These are phyloP conservation scores for Linderniella brevidens DNA, from an alignment of 257 asterid species.

Conservation along the genomic window DNA sequence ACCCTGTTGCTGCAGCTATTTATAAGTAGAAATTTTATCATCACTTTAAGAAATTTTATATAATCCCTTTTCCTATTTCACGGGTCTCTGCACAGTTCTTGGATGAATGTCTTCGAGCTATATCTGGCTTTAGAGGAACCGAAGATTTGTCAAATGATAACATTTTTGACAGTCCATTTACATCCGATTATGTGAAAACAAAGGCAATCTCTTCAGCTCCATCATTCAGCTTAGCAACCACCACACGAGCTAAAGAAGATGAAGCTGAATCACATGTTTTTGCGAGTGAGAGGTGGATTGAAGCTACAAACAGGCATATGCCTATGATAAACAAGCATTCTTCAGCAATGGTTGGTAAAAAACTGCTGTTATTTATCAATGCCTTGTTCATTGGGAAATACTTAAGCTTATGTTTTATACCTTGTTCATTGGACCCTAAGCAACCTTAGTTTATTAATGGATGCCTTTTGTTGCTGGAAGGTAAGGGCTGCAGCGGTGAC, in stretches of 20 bases:
- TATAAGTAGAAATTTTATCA: too few species aligned
- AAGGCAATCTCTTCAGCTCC: slow-evolving; percentile 95
- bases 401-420: too few species aligned
- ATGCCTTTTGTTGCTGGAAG: slow-evolving; percentile 19
- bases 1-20: too few species aligned
- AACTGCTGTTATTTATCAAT: slow-evolving; percentile 1
- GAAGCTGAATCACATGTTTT: slow-evolving; percentile 23
- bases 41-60: too few species aligned
- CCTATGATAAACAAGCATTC: slow-evolving; percentile 55
- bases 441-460: too few species aligned
- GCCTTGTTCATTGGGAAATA: too few species aligned
- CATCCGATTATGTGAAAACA: slow-evolving; percentile 58
- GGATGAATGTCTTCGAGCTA: slow-evolving; percentile 94
- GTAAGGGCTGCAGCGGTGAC: slow-evolving; percentile 93
- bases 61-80: too few species aligned
- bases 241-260: slow-evolving; percentile 23
- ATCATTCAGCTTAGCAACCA: slow-evolving; percentile 31
- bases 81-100: slow-evolving; percentile 72
- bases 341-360: slow-evolving; percentile 64
- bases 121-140: slow-evolving; percentile 85
- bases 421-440: too few species aligned
- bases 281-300: slow-evolving; percentile 72
- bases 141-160: slow-evolving; percentile 84
- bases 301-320: slow-evolving; percentile 60
- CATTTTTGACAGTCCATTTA: slow-evolving; percentile 60